Conservation (phyloP, 768 basidiomycete genomes). For the Tephrocybe sp. region DNA sequence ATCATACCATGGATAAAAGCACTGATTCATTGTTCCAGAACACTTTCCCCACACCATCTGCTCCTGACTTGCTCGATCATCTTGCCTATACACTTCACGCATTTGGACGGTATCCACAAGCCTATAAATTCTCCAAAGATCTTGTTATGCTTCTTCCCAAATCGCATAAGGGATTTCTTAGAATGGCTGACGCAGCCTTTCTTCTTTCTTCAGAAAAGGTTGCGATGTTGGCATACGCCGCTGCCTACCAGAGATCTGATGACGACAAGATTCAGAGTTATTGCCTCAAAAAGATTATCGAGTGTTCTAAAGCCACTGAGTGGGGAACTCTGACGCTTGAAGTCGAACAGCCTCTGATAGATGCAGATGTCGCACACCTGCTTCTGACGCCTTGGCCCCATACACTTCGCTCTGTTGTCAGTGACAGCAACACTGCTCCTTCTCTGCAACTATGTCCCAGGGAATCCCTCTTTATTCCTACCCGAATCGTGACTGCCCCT, state of each 20-base stretch:
- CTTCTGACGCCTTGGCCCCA: slow-evolving; percentile 43
- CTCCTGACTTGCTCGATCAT: slow-evolving; percentile 41
- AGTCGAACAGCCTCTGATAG: slow-evolving; percentile 40
- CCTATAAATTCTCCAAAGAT: slow-evolving; percentile 29
- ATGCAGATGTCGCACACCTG: slow-evolving; percentile 23
- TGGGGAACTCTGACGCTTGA: slow-evolving; percentile 48
- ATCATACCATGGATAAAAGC: slow-evolving; percentile 46
- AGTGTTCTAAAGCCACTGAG: slow-evolving; percentile 47
- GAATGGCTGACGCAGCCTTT: slow-evolving; percentile 46
- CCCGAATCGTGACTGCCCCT: neutral
- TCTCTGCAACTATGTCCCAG: slow-evolving; percentile 40
- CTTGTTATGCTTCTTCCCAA: slow-evolving; percentile 30
- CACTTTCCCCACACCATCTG: slow-evolving; percentile 27
- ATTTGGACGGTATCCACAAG: slow-evolving; percentile 32
- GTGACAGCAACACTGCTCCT: slow-evolving; percentile 30
- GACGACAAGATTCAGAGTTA: slow-evolving; percentile 38
- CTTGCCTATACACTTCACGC: slow-evolving; percentile 42
- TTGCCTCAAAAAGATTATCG: slow-evolving; percentile 42
- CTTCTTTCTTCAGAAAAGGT: slow-evolving; percentile 36
- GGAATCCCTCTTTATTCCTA: slow-evolving; percentile 38
- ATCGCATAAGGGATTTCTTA: slow-evolving; percentile 45
- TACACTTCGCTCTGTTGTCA: slow-evolving; percentile 30
- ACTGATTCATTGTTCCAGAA: slow-evolving; percentile 40
- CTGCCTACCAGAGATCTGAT: slow-evolving; percentile 36
- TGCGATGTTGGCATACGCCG: slow-evolving; percentile 55